Base-by-base conservation (phyloP, 2,329 filamentous ascomycete genomes). In the Fusarium subtropicale region DNA sequence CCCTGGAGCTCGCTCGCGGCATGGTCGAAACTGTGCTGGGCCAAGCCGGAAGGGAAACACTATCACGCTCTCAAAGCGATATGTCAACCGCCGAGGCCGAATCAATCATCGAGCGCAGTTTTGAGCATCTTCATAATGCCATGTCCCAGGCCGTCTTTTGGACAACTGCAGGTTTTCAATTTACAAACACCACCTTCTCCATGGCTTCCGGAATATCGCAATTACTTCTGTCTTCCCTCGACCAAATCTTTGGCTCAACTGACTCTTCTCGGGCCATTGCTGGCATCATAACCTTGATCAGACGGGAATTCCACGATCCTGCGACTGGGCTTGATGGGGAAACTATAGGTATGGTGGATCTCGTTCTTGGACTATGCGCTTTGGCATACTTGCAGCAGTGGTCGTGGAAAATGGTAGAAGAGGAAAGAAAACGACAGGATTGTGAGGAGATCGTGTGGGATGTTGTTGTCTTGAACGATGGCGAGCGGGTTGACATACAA, bases 241-340 rank as follows among this genome's bases (percentile, higher is more conserved):
- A 91, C 73, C 86, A 88, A 66, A 85, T 91, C 39, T 86, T 91
- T 30, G 89, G 89, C 16, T 89, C 87, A 4, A 91, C 89, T n/a
- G 89, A 91, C 75, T 90, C 88, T 3, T 91, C 89, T 3, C 81
- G 88, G 41, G 89, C 89, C 13, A 89, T 91, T 61, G 87, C 88
- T 4, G 89, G 88, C 74, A 91, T 91, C 72, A 84, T 91, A 68
- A 86, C 86, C 1, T 79, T 91, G 33, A 85, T 91, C 47, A 84
- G 87, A 31, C 84, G 88, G 60, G 89, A 91, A 75, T 90, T 91
- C 61, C 84, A 86, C 54, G 89, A 90, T 60, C 87, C 88, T 1
- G 84, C 86, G 11, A 90, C 88, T 0, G 88, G 88, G 7, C 79
- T 81, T 4, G 81, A 84, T 46, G 87, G 87, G 11, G 89, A 91